These are phyloP conservation scores for Pochonia chlamydosporia DNA, from an alignment of 2,329 filamentous ascomycete species.

Conservation along the genomic window DNA sequence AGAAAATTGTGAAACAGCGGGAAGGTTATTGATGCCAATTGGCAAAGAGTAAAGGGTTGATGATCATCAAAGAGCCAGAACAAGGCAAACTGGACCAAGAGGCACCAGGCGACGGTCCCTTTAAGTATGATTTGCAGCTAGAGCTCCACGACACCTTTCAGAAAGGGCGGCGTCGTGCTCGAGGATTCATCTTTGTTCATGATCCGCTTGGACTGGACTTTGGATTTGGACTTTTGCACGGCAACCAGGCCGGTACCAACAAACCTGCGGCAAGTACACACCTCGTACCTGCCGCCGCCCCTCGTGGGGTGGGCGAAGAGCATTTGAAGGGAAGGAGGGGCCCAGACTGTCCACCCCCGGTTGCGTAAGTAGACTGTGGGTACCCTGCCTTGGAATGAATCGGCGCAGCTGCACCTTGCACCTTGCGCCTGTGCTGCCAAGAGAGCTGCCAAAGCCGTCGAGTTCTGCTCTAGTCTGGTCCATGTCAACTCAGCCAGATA, in stretches of 20 bases:
- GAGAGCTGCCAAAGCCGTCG: too few relatives aligned
- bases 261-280: slow-evolving; percentile 8
- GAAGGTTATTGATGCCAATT: slow-evolving; percentile 4
- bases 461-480: too few relatives aligned
- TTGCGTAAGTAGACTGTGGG: neutral
- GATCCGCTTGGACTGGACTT: slow-evolving; percentile 3
- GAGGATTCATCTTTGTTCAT: slow-evolving; percentile 5
- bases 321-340: neutral
- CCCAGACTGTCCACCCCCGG: slow-evolving; percentile 1
- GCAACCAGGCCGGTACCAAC: slow-evolving; percentile 6
- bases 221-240: slow-evolving; percentile 3
- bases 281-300: slow-evolving; percentile 12
- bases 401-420: too few relatives aligned
- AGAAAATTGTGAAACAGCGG: slow-evolving; percentile 2
- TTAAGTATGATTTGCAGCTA: slow-evolving; percentile 11
- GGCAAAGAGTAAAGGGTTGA: neutral
- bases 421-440: too few relatives aligned
- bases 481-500: too few relatives aligned
- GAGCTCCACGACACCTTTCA: neutral
- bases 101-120: slow-evolving; percentile 6
- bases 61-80: neutral
- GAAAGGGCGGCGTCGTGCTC: neutral
- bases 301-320: slow-evolving; percentile 9
- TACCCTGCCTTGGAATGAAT: neutral
- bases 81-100: neutral